phyloP scores from a whole-genome alignment of 2,329 filamentous ascomycete genomes.

The Monilinia fructigena region DNA sequence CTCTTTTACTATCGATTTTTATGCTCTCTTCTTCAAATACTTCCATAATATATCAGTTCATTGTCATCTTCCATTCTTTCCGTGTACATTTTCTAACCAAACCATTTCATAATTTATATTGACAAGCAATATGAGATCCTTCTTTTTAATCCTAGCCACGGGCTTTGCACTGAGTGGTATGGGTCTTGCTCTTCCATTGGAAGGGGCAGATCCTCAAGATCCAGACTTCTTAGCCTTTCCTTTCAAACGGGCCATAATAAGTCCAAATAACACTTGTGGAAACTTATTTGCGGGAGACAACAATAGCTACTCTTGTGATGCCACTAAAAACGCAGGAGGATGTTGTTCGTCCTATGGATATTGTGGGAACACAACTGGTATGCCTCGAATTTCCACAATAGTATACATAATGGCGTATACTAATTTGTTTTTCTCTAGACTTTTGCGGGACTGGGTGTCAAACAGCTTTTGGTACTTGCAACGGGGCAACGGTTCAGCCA shows the following conservation, averaged over 20 bases:
- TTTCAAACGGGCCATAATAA: conserved; percentile 20
- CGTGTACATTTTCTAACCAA: not conserved
- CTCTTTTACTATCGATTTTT: not conserved
- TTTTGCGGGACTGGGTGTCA: conserved; percentile 36
- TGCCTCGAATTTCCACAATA: not conserved
- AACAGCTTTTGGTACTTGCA: conserved; percentile 22
- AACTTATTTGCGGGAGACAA: conserved; percentile 18
- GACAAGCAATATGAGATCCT: conserved; percentile 19
- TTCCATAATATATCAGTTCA: not conserved
- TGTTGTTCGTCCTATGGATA: conserved; percentile 38
- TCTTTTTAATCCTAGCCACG: conserved; percentile 16
- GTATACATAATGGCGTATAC: not conserved
- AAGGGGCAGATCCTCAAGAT: conserved; percentile 22
- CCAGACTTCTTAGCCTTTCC: conserved; percentile 21
- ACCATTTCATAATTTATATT: conserved; percentile 11
- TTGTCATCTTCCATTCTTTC: not conserved
- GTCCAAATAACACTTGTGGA: conserved; percentile 32
- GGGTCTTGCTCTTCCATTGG: conserved; percentile 15
- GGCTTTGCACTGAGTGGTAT: conserved; percentile 22
- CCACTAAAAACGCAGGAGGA: conserved; percentile 28
- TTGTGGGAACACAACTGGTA: conserved; percentile 28
- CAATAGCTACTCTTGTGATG: conserved; percentile 35
- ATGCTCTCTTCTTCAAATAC: not conserved
- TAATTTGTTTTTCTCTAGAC: conserved; percentile 18
- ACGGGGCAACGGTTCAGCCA: conserved; percentile 15